A percentile compares a stretch with the other conserved stretches of the same genome.
Evolutionary conservation across 345 rosid species (phyloP).

Genomic region (Triadica sebifera): DNA sequence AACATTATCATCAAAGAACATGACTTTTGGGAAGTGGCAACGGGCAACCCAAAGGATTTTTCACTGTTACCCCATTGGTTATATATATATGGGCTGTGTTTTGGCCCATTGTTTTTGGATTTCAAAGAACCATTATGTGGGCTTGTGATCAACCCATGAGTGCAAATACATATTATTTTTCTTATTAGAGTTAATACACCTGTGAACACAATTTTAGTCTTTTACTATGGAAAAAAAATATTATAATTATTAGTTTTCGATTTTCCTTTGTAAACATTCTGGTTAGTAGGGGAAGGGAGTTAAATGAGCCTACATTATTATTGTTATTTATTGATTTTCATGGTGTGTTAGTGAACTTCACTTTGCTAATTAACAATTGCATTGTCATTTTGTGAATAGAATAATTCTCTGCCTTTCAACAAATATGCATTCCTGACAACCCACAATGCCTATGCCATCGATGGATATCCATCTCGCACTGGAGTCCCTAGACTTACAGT

Average conservation of each 20-base stretch:
- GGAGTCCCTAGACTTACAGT: constrained; percentile 46
- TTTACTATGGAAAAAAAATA: too few species aligned
- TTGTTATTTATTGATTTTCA: too few species aligned
- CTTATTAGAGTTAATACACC: background rate
- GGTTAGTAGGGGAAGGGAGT: background rate
- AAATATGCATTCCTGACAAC: constrained; percentile 69
- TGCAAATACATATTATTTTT: too few species aligned
- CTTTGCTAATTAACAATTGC: background rate
- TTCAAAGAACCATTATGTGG: background rate
- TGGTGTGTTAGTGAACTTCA: background rate
- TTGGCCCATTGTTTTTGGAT: background rate
- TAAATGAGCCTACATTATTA: background rate
- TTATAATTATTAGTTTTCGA: too few species aligned
- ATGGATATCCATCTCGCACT: constrained; percentile 47
- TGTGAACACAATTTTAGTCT: too few species aligned
- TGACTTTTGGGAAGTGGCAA: background rate
- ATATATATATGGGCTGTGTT: background rate
- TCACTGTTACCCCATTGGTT: background rate
- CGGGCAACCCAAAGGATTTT: background rate
- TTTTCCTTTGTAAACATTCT: background rate
- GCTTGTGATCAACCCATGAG: background rate
- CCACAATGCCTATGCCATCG: constrained; percentile 64
- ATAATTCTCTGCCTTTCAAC: constrained; percentile 66
- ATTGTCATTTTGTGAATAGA: constrained; percentile 28
- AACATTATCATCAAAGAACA: background rate